These are phyloP conservation scores for Citrus mangshanensis DNA, from an alignment of 345 rosid species.

Conservation along the genomic window DNA sequence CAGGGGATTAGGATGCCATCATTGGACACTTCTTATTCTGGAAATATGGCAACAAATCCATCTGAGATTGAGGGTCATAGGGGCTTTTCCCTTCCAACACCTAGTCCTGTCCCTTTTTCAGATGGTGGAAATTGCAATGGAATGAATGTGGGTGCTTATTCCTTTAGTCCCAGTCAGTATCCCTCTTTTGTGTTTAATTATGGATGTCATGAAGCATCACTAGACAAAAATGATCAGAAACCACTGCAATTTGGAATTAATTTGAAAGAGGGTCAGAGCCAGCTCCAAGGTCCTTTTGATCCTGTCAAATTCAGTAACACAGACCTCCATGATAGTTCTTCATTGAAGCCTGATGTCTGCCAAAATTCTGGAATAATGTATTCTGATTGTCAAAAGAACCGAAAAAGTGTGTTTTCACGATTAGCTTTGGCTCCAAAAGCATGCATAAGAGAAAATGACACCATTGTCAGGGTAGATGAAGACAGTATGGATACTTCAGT, in stretches of 20 bases:
- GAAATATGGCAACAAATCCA: slow-evolving; percentile 3
- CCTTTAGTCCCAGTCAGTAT: slow-evolving; percentile 18
- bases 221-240: slow-evolving; percentile 13
- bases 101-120: slow-evolving; percentile 13
- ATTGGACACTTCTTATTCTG: slow-evolving; percentile 18
- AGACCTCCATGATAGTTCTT: no score
- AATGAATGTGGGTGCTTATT: slow-evolving; percentile 17
- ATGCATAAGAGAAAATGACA: slow-evolving; percentile 11
- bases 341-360: not conserved
- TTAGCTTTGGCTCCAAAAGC: slow-evolving; percentile 28
- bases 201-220: slow-evolving; percentile 11
- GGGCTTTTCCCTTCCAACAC: slow-evolving; percentile 17
- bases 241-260: slow-evolving; percentile 17
- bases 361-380: slow-evolving; percentile 3
- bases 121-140: slow-evolving; percentile 11
- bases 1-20: slow-evolving; percentile 3
- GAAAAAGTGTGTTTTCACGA: slow-evolving; percentile 54
- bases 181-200: slow-evolving; percentile 28
- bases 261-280: slow-evolving; percentile 18
- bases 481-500: slow-evolving; percentile 29
- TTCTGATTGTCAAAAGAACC: slow-evolving; percentile 16
- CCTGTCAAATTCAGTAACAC: slow-evolving; percentile 8
- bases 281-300: not conserved
- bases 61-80: slow-evolving; percentile 18
- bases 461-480: slow-evolving; percentile 10